Percentiles rank a stretch among this genome's conserved stretches.
Evolutionary conservation across 176 grass and related monocot genomes (phyloP).

Genomic region (Musa itinerans): DNA sequence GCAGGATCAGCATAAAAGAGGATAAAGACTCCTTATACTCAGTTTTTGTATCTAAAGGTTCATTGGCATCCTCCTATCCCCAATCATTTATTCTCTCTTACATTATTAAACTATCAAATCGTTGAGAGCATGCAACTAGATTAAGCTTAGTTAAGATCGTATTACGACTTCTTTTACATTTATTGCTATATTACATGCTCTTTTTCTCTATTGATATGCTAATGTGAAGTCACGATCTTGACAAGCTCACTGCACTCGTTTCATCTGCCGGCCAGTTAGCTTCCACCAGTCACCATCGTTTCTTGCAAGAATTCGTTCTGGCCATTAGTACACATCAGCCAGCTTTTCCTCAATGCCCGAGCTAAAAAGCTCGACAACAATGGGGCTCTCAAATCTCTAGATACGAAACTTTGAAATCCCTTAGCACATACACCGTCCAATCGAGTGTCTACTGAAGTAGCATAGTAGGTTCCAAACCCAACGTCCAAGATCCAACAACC

Average conservation of each 20-base stretch:
- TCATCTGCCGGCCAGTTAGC: background rate
- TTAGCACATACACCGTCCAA: background rate
- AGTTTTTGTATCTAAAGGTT: background rate
- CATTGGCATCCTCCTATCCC: background rate
- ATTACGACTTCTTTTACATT: background rate
- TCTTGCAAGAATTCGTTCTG: background rate
- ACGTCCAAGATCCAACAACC: background rate
- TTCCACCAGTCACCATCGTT: background rate
- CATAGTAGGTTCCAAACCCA: background rate
- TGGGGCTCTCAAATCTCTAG: background rate
- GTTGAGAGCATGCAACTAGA: background rate
- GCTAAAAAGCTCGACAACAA: background rate
- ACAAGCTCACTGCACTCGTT: background rate
- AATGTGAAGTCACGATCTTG: no score
- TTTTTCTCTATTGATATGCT: no score
- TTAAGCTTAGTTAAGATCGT: background rate
- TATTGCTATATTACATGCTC: background rate
- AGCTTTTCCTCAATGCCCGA: background rate
- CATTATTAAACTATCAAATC: background rate
- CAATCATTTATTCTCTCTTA: background rate
- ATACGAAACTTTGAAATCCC: background rate
- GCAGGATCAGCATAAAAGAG: background rate
- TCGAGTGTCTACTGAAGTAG: background rate
- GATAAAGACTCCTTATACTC: background rate
- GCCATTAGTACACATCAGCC: no score